Percentiles rank a stretch among this genome's conserved stretches.
These are phyloP conservation scores for Amanita inopinata DNA, from an alignment of 768 basidiomycete genomes.

Conservation along the genomic window DNA sequence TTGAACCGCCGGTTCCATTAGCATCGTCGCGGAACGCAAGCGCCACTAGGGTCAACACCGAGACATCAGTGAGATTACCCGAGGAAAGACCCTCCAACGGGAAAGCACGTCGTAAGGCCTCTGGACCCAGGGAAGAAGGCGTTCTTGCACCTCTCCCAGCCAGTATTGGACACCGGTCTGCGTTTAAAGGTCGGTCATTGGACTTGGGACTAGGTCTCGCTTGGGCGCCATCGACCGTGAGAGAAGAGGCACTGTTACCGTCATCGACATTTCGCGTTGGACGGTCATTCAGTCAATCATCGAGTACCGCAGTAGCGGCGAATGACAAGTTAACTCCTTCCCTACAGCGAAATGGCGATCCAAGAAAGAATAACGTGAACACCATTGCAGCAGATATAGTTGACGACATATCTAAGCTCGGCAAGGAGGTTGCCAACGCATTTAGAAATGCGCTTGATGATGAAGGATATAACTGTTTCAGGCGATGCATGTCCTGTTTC, in stretches of 20 bases:
- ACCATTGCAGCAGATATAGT: conserved; percentile 14
- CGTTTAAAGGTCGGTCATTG: conserved; percentile 57
- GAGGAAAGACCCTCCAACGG: conserved; percentile 20
- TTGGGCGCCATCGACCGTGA: conserved; percentile 63
- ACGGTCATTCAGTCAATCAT: conserved; percentile 23
- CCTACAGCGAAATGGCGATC: conserved; percentile 14
- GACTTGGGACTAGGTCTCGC: conserved; percentile 61
- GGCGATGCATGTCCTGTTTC: conserved; percentile 45
- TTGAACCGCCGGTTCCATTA: conserved; percentile 58
- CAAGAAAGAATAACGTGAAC: conserved; percentile 15
- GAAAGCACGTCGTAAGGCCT: conserved; percentile 16
- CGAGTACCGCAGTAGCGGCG: conserved; percentile 18
- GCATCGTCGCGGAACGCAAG: conserved; percentile 19
- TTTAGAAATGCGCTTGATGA: conserved; percentile 38
- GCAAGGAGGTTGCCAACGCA: conserved; percentile 36
- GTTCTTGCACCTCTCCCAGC: conserved; percentile 24
- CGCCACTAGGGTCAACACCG: conserved; percentile 18
- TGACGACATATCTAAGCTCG: conserved; percentile 27
- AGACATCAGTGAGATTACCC: conserved; percentile 15
- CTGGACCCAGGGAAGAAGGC: conserved; percentile 19
- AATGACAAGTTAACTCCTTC: conserved; percentile 15
- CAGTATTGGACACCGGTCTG: conserved; percentile 30
- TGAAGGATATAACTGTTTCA: conserved; percentile 40
- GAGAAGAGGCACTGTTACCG: conserved; percentile 57
- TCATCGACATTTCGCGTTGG: conserved; percentile 26